phyloP scores from a whole-genome alignment of 176 grass and related monocot species.

The Rhynchospora tenuis region DNA sequence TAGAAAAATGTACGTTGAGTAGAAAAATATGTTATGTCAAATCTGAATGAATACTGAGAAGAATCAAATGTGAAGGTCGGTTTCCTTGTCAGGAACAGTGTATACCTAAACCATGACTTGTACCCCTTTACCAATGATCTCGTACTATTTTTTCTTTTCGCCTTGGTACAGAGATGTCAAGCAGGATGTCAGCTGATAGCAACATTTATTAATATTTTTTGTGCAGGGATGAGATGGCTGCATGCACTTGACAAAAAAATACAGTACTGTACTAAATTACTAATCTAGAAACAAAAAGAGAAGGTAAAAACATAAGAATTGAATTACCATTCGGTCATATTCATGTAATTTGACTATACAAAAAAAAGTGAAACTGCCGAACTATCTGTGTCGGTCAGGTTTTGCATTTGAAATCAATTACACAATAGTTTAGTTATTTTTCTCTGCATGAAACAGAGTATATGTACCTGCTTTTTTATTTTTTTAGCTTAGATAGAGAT shows the following conservation, averaged over 20 bases:
- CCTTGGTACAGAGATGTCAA: background rate
- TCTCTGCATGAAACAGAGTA: background rate
- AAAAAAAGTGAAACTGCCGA: background rate
- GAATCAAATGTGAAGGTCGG: background rate
- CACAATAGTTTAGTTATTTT: background rate
- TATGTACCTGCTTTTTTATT: background rate
- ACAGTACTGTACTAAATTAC: background rate
- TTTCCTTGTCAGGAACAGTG: background rate
- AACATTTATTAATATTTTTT: background rate
- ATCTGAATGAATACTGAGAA: background rate
- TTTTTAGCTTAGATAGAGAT: background rate
- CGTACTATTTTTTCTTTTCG: background rate
- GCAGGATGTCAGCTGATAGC: background rate
- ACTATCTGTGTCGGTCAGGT: background rate
- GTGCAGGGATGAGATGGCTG: background rate
- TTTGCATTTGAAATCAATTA: background rate
- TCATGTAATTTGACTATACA: background rate
- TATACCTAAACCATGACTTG: background rate
- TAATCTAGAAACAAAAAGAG: background rate
- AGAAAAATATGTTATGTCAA: background rate
- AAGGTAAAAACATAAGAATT: background rate
- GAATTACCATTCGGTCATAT: background rate
- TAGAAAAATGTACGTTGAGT: background rate
- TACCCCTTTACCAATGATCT: background rate
- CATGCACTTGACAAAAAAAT: background rate